Evolutionary conservation across 1,284 basidiomycete species (phyloP), one percentile per base, ranked within the genome.

Genomic region (Apiotrichum gracile): DNA sequence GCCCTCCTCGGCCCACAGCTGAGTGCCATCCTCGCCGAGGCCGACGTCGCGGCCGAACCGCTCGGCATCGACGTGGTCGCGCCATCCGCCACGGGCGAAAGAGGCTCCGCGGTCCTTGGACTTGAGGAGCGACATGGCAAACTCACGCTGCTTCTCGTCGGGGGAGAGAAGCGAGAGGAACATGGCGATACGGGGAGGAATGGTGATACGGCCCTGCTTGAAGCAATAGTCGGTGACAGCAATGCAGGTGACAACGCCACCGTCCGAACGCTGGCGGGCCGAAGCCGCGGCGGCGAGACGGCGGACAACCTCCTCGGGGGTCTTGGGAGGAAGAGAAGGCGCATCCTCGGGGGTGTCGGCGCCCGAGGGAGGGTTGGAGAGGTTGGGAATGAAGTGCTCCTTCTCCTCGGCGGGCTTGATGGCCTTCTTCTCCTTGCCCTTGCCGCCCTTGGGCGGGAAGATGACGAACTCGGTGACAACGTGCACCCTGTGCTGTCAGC

Each of bases 161-260:
- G 59, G 52, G 3, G 61, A 63, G 27, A 61, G 55, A 34, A 66
- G 55, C 29, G 60, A 37, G 27, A 62, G 34, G 62, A 62, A 65
- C 27, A 69, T 46, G 17, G 58, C 69, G 48, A 71, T 60, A 34
- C 69, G 59, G 12, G 88, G 88, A 4, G 88, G 88, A 48, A 89
- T 79, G 13, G 86, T 89, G 56, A 88, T 82, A 1, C 87, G 79
- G 0, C 83, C 85, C 40, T 81, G 71, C 72, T 90, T 90, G 80
- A 84, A 88, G 65, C 85, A 87, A 49, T 83, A 69, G 58, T 83
- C 81, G 35, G 83, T 83, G 45, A 91, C 77, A 34, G 81, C 79
- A 55, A 88, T 68, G 61, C 85, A 87, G 69, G 88, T 82, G 5
- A 90, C 74, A 16, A 80, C 77, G 5, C 74, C 74, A 7, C 75